Evolutionary conservation across 768 basidiomycete genomes (phyloP), one percentile per base, ranked within the genome.

Genomic region (Suillus americanus): DNA sequence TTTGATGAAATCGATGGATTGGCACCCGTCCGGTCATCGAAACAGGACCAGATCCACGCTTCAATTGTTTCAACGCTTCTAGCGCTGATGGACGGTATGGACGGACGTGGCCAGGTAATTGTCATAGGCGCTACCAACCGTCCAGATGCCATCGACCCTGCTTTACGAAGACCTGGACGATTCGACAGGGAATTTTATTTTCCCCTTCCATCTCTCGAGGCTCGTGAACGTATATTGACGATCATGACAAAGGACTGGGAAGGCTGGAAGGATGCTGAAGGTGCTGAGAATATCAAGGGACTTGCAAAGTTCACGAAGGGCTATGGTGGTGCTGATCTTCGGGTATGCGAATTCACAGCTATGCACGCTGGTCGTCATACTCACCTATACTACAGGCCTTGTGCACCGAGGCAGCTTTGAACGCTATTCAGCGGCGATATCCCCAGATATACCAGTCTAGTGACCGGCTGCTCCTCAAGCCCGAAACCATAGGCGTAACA

Each of bases 1-100:
- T 99, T 99, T 75, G 97, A 99, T 73, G 97, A 99, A 79, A 99
- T 99, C 69, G 97, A 99, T 73, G 97, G 97, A 68, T 87, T 99
- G 23, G 97, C 97, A 14, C 97, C 97, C 2, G 97, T 99, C 2
- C 90, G 97, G 54, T 97, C 95, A n/a, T 92, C 94, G 20, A 98
- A 99, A 72, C 97, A 98, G 71, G 97, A 99, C 74, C 97, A 99
- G 77, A 98, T 99, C 62, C 97, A 99, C 73, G 97, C 97, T 1
- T 95, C 93, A 35, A 95, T 99, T 68, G 97, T 99, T 8, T 94
- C 92, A 60, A 99, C 97, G 0, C 83, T 99, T 10, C 82, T 99
- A 2, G 97, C 97, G 2, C 83, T 99, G 51, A 99, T 99, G 97
- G 97, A 99, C 75, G 97, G 97, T 51, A 99, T 99, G 97, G 97